Evolutionary conservation across 176 grass and related monocot species (phyloP), one percentile per base, ranked within the genome.

Genomic region (Oryza nivara): DNA sequence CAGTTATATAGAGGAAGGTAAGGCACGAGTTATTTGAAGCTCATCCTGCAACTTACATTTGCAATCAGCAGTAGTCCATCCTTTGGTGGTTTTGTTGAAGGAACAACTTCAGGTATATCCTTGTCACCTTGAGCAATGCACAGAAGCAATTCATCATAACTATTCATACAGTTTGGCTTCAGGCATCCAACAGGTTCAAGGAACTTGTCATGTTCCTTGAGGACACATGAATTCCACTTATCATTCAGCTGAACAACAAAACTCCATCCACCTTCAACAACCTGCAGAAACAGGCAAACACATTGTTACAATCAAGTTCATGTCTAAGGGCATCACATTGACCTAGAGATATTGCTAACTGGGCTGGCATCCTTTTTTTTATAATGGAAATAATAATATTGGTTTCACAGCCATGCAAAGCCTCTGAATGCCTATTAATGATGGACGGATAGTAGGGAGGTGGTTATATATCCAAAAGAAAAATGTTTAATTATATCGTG

Each of bases 191-290:
- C 79, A 15, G 70, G 25, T 54, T 77, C 69, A 41, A 69, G 5
- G 40, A 83, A 73, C 4, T 85, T 80, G 46, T 58, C 82, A 58
- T 83, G 52, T 41, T 88, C 82, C 69, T 77, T 56, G 14, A 90
- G 75, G 20, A 76, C 66, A 88, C 71, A 84, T 77, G 85, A 40
- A 48, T 67, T 81, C 85, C 90, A 83, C 66, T 90, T 94, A 80
- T 94, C 83, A 61, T 94, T 94, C 90, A 94, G 77, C 66, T 94
- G 92, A 70, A 74, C 72, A 82, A 90, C 43, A 52, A 94, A 94
- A 32, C 80, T 89, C 26, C 30, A 88, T 92, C 32, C 75, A 80
- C 92, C 90, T 23, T 47, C 46, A 16, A 90, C 79, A 16, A 92
- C 85, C 92, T 94, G 82, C 49, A 90, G 47, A 86, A 13, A 11